Percentiles rank a stretch among this genome's conserved stretches.
These are phyloP conservation scores for Zopfochytrium polystomum DNA, from an alignment of 371 early-diverging fungal genomes.

Conservation along the genomic window DNA sequence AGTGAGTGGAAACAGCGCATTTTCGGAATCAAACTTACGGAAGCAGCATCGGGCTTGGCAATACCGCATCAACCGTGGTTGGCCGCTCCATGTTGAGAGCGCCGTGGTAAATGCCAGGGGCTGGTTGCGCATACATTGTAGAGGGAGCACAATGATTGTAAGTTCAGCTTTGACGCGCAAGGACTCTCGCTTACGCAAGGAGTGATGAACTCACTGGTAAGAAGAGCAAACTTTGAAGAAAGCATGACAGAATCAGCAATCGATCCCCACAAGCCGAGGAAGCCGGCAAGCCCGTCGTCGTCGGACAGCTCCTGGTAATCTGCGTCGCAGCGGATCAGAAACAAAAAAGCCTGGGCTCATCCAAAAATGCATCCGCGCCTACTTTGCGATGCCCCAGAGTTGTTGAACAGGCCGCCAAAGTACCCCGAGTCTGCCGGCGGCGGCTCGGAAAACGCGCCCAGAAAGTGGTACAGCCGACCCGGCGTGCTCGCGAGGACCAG, in stretches of 20 bases:
- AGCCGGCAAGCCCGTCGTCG: slow-evolving; percentile 20
- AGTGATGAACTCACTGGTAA: neutral
- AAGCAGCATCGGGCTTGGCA: neutral
- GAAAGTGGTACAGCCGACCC: slow-evolving; percentile 79
- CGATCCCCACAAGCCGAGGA: neutral
- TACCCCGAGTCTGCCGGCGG: slow-evolving; percentile 33
- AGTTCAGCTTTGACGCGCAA: no score
- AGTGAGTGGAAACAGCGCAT: no score
- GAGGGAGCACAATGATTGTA: no score
- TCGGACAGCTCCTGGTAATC: slow-evolving; percentile 74
- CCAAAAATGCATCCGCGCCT: neutral
- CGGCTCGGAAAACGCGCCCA: slow-evolving; percentile 52
- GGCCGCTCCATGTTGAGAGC: neutral
- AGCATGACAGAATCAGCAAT: neutral
- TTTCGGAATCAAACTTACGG: neutral
- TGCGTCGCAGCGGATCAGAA: no score
- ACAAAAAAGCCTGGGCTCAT: no score
- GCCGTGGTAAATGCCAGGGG: neutral
- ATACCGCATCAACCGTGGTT: neutral
- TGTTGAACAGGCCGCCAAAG: slow-evolving; percentile 62
- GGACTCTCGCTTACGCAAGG: no score
- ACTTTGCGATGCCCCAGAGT: slow-evolving; percentile 28
- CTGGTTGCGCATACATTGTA: no score
- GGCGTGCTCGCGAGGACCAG: slow-evolving; percentile 75
- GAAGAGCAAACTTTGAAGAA: neutral